Evolutionary conservation across 352 stramenopile genomes (phyloP), one percentile per base, ranked within the genome.

Genomic region (Phytophthora cactorum): DNA sequence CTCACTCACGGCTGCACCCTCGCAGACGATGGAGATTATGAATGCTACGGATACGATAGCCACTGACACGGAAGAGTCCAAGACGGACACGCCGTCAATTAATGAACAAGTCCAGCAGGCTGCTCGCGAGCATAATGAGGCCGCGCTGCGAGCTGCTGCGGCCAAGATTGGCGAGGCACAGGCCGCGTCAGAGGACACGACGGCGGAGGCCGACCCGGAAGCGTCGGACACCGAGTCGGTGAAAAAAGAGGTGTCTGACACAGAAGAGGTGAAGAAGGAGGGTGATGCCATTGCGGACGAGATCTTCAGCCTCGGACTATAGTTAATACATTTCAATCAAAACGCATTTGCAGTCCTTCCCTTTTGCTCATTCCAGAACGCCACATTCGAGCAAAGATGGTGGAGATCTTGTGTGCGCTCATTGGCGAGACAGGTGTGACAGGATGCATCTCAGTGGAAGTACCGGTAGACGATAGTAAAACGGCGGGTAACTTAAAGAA

Each of bases 221-320:
- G 22, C n/a, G 15, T 57, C 60, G 28, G 66, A 67, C 17, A 44
- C 59, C n/a, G 63, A 72, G 47, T 28, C 12, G 9, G 58, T 47
- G 14, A 53, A 47, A 9, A 57, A 57, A 46, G 39, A 45, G 43
- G 34, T 29, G 22, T 8, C 31, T 27, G 34, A 41, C 25, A 12
- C 27, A 58, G 39, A 28, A 52, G 22, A 51, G 34, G 44, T 53
- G 41, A 59, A 66, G 29, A 31, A 61, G 49, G 34, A 27, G 52
- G 46, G 31, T 14, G 34, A 50, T 27, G n/a, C 54, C 10, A 52
- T 1, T 49, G 82, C 90, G 36, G 84, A 93, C 52, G 87, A 93
- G 70, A 93, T 95, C 52, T 95, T 95, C 59, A 91, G 84, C 43
- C 74, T 95, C 41, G 84, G 83, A 0, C 66, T 95, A 66, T 95